Percentiles rank a stretch among this genome's conserved stretches.
Conservation (phyloP, 768 basidiomycete species). For the Psilocybe azurescens region DNA sequence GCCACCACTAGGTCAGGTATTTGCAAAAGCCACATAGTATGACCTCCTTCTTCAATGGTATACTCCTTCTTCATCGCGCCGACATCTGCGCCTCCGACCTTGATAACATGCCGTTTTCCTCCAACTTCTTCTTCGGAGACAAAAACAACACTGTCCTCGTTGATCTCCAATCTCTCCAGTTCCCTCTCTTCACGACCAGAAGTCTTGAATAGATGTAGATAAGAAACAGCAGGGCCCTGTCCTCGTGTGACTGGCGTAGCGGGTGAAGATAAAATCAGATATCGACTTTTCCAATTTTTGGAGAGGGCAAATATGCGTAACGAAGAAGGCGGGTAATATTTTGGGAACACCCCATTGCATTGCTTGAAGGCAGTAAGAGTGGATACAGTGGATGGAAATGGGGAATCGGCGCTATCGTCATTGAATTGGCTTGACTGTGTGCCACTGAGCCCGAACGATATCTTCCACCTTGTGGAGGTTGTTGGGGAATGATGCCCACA, state of each 20-base stretch:
- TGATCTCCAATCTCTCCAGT: conserved; percentile 76
- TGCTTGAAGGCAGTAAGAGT: conserved; percentile 58
- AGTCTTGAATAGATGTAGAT: conserved; percentile 79
- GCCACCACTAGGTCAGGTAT: conserved; percentile 64
- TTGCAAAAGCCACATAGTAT: conserved; percentile 74
- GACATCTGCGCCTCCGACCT: conserved; percentile 70
- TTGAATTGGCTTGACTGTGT: conserved; percentile 44
- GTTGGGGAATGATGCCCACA: conserved; percentile 28
- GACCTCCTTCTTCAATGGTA: conserved; percentile 52
- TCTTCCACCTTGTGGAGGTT: conserved; percentile 29
- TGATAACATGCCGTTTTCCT: conserved; percentile 59
- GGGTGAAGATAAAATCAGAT: conserved; percentile 62
- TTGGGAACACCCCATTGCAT: conserved; percentile 60
- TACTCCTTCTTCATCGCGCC: conserved; percentile 51
- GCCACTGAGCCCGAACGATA: conserved; percentile 44
- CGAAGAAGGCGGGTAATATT: conserved; percentile 71
- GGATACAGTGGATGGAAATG: conserved; percentile 64
- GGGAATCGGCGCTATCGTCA: conserved; percentile 48
- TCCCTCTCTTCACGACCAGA: conserved; percentile 64
- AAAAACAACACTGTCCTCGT: conserved; percentile 77
- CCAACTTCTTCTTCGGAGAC: conserved; percentile 65
- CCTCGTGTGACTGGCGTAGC: conserved; percentile 39
- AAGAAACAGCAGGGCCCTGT: conserved; percentile 49
- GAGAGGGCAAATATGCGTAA: conserved; percentile 75
- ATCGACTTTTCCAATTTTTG: conserved; percentile 74